Evolutionary conservation across 2,329 filamentous ascomycete genomes (phyloP), one percentile per base, ranked within the genome.

Genomic region (Orbilia quercus): DNA sequence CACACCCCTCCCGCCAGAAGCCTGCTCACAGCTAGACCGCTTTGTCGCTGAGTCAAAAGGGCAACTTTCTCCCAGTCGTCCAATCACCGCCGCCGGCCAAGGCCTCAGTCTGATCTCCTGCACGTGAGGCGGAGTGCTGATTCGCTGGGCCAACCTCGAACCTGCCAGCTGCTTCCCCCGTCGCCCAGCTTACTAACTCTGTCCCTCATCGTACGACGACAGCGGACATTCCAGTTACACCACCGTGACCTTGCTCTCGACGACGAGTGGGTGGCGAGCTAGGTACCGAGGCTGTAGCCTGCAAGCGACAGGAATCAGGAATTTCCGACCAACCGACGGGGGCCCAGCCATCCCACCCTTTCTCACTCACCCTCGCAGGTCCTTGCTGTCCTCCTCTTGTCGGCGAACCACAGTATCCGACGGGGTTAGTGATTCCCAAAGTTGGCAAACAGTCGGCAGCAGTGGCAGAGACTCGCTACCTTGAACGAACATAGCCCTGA

Each of bases 111-210:
- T 66, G 69, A 65, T 73, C 69, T 62, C 47, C 57, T 47, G 60
- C 69, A 73, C 69, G 69, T 73, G 69, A 65, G 69, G 69, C 69
- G 51, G 51, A 60, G 60, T 66, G 60, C 69, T 73, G 69, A 73
- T 73, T 73, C 60, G 69, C 60, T 60, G 54, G n/a, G 38, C 7
- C n/a, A 36, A 44, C 59, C 28, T 45, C 34, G 69, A 72, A 66
- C 25, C 34, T 66, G 42, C 69, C 59, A 60, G 69, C 47, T 66
- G 36, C 40, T 73, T 73, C 66, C 60, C n/a, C 20, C 14, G n/a
- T 25, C 50, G 7, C 20, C 54, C 36, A 9, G 54, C 54, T 58
- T 28, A 58, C 55, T 59, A 48, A 59, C 40, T 51, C 20, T 31
- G 28, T n/a, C n/a, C n/a, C 20, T n/a, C 31, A 51, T 70, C 47